Base-by-base conservation (phyloP, 1,139 yeast species). In the Sporopachydermia cereana region DNA sequence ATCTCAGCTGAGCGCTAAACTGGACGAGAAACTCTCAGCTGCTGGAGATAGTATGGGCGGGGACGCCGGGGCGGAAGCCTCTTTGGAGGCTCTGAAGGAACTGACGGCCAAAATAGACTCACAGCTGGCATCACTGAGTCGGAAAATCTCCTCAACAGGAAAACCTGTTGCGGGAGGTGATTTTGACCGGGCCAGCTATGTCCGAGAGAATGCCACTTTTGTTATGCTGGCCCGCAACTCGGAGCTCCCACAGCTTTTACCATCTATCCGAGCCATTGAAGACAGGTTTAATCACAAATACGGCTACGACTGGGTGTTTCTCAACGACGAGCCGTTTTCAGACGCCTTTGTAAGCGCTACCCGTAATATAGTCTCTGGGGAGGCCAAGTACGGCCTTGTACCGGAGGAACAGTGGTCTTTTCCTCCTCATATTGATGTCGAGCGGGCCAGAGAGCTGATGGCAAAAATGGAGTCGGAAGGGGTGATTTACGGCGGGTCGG, bases 271-370 rank as follows among this genome's bases (percentile, higher is more conserved):
- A 46, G 68, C 74, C 44, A 73, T 84, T 31, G 89, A 85, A 62
- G 79, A 76, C 55, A 69, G 91, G 43, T 85, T 84, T 65, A 84
- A 85, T 62, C 57, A 65, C 47, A 63, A 72, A 46, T 81, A 61
- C 59, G 74, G 78, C 54, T 82, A 82, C 59, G 85, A 79, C 54
- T 82, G 91, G 91, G 79, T 80, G n/a, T 82, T 82, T 57, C 65
- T 80, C 51, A 82, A 82, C 59, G 84, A 82, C 25, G 64, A 68
- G 48, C 75, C 72, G 3, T 79, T 79, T 53, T 61, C 68, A 24
- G 68, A 67, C 1, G 67, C 67, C 36, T 78, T 79, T 57, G 69
- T 66, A 44, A 56, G 54, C 3, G 56, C 62, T 21, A 69, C 76
- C 3, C 44, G 67, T 2, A 61, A 65, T 25, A 53, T 72, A 39